Evolutionary conservation across 345 rosid species (phyloP).

Genomic region (Rubroshorea leprosula): DNA sequence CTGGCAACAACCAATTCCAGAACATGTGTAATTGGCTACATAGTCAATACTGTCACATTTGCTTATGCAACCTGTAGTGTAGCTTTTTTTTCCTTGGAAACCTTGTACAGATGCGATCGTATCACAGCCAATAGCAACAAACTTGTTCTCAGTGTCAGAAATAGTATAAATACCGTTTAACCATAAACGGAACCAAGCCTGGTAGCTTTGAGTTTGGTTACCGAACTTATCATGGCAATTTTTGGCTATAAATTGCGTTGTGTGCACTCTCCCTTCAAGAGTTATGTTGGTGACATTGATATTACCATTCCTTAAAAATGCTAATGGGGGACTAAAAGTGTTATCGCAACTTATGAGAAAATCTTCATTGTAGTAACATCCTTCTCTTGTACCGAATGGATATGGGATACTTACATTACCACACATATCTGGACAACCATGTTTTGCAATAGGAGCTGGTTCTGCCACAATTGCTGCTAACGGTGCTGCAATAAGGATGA

Average conservation of each 20-base stretch:
- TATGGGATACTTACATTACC: too few relatives aligned
- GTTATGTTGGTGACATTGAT: too few relatives aligned
- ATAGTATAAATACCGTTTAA: not conserved
- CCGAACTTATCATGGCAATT: constrained; percentile 6
- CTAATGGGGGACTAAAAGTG: too few relatives aligned
- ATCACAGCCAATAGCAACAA: constrained; percentile 1
- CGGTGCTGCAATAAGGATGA: not conserved
- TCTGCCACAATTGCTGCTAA: not conserved
- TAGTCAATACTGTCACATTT: too few relatives aligned
- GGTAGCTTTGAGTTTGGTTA: not conserved
- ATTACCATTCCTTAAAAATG: too few relatives aligned
- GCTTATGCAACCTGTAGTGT: constrained; percentile 1
- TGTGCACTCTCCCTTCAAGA: constrained; percentile 3
- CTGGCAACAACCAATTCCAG: too few relatives aligned
- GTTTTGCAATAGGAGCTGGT: not conserved
- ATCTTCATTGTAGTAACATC: too few relatives aligned
- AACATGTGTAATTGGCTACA: too few relatives aligned
- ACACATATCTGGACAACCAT: too few relatives aligned
- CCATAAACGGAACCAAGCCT: not conserved
- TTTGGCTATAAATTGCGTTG: constrained; percentile 9
- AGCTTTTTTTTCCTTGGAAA: not conserved
- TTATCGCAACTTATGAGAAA: too few relatives aligned
- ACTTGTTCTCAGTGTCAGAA: constrained; percentile 3
- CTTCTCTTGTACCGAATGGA: too few relatives aligned
- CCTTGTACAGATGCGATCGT: not conserved